Conservation (phyloP, 148 eudicot genomes). For the Heliosperma pusillum region DNA sequence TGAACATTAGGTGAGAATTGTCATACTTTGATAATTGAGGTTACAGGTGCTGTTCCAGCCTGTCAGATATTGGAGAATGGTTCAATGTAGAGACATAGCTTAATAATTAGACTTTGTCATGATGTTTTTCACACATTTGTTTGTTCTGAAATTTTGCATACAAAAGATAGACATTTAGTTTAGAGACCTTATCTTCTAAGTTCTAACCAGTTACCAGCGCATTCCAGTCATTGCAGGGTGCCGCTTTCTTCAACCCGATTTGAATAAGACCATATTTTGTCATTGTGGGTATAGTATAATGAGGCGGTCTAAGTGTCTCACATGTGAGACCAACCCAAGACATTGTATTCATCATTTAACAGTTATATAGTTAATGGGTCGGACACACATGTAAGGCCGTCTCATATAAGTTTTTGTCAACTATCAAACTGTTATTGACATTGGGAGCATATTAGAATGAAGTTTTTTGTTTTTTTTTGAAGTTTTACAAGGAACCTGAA, state of each 20-base stretch:
- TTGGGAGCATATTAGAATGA: background rate
- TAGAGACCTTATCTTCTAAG: background rate
- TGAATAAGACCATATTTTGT: background rate
- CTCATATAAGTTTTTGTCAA: too few species aligned
- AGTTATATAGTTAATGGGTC: too few species aligned
- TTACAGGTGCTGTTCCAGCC: conserved; percentile 24
- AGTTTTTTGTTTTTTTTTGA: background rate
- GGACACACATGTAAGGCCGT: too few species aligned
- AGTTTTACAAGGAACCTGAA: background rate
- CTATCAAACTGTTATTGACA: background rate
- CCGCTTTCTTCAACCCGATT: background rate
- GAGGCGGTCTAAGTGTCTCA: too few species aligned
- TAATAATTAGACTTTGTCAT: conserved; percentile 11
- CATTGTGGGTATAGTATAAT: too few species aligned
- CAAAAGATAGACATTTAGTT: background rate
- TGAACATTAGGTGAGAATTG: conserved; percentile 13
- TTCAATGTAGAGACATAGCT: conserved; percentile 3
- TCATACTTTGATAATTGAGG: conserved; percentile 20
- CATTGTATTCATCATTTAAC: too few species aligned
- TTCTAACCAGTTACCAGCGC: background rate
- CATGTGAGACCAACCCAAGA: too few species aligned
- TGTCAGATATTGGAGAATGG: conserved; percentile 24
- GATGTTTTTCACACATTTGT: conserved; percentile 5
- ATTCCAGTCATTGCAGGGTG: background rate
- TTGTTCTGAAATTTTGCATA: background rate